A percentile compares a stretch with the other conserved stretches of the same genome.
Conservation (phyloP, 2,329 filamentous ascomycete genomes). For the Fusarium keratoplasticum region DNA sequence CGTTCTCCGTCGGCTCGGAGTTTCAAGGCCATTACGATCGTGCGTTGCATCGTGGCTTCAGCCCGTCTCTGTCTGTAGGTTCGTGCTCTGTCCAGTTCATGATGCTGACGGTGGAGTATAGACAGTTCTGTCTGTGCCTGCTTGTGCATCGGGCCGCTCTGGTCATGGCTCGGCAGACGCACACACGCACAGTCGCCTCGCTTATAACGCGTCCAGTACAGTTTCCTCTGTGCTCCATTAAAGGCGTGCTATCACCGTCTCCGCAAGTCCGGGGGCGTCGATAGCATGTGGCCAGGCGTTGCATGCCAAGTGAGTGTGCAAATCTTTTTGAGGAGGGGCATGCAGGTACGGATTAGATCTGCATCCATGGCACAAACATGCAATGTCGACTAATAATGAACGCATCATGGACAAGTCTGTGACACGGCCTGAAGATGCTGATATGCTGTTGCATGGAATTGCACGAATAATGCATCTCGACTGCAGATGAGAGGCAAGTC, state of each 20-base stretch:
- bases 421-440: neutral
- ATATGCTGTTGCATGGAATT: neutral
- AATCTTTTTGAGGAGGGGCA: constrained; percentile 19
- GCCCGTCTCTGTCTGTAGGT: neutral
- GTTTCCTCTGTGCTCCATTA: neutral
- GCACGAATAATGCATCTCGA: neutral
- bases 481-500: neutral
- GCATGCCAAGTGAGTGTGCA: constrained; percentile 10
- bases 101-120: constrained; percentile 3
- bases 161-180: neutral
- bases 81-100: constrained; percentile 3
- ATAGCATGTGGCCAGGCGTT: constrained; percentile 2
- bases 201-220: constrained; percentile 2
- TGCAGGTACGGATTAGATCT: constrained; percentile 27
- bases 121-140: neutral
- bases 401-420: neutral
- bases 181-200: neutral
- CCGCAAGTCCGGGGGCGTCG: constrained; percentile 1
- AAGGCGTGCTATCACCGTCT: neutral
- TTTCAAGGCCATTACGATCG: constrained; percentile 3
- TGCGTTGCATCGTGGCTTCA: neutral
- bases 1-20: neutral
- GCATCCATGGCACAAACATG: neutral
- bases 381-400: neutral
- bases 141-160: constrained; percentile 2